Evolutionary conservation across 208 protist species (phyloP).

Genomic region (Leishmania turanica): DNA sequence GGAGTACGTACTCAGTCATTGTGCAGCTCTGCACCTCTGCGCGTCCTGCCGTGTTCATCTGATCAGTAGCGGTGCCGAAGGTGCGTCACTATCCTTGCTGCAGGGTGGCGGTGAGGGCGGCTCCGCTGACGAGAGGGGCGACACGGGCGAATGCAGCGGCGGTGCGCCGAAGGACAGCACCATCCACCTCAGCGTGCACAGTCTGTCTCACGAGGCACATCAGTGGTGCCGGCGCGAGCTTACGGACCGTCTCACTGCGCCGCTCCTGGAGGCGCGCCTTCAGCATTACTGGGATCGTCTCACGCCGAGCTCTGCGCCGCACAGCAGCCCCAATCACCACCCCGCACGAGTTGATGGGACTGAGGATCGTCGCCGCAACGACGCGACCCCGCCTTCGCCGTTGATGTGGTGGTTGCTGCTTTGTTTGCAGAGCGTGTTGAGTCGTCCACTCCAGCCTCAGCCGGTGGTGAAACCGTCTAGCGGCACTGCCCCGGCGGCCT

Average conservation of each 20-base stretch:
- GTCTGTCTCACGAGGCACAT: slow-evolving; percentile 9
- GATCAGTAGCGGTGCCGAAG: not conserved
- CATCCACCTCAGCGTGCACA: not conserved
- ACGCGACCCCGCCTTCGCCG: slow-evolving; percentile 3
- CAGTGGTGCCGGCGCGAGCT: slow-evolving; percentile 22
- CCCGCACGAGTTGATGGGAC: not conserved
- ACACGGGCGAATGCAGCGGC: not conserved
- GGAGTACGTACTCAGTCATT: slow-evolving; percentile 25
- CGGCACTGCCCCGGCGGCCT: not conserved
- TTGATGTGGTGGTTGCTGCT: slow-evolving; percentile 29
- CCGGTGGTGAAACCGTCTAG: not conserved
- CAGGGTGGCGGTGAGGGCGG: not conserved
- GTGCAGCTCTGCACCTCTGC: slow-evolving; percentile 14
- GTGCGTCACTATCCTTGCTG: not conserved
- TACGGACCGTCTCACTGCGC: slow-evolving; percentile 10
- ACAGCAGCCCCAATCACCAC: not conserved
- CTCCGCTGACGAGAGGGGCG: not conserved
- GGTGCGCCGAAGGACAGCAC: not conserved
- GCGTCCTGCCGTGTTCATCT: not conserved
- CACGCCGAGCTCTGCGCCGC: not conserved
- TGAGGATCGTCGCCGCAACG: too few relatives aligned
- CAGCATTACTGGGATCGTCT: slow-evolving; percentile 18
- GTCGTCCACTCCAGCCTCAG: slow-evolving; percentile 4
- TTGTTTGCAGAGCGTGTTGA: slow-evolving; percentile 17
- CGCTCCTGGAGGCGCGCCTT: slow-evolving; percentile 16